A percentile compares a stretch with the other conserved stretches of the same genome.
phyloP scores from a whole-genome alignment of 208 protist species.

The Trypanosoma scelopori region DNA sequence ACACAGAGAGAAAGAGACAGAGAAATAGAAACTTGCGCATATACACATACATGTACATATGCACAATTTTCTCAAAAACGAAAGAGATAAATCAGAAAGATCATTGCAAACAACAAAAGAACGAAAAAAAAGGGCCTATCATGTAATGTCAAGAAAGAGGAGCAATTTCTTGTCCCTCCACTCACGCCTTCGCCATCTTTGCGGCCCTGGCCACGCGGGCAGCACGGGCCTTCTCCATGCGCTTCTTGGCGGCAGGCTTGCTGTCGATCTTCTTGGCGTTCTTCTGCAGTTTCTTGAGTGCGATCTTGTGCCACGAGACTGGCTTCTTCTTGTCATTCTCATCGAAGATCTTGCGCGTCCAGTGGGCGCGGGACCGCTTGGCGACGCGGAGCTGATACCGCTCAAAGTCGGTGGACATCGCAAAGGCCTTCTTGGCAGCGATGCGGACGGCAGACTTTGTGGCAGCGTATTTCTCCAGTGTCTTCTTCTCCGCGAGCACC shows the following conservation, averaged over 20 bases:
- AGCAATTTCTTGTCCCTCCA: neutral
- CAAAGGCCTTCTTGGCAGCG: slow-evolving; percentile 81
- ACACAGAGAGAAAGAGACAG: neutral
- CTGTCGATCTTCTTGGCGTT: slow-evolving; percentile 82
- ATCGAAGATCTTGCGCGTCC: slow-evolving; percentile 91
- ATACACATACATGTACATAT: slow-evolving; percentile 15
- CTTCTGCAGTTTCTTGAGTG: slow-evolving; percentile 86
- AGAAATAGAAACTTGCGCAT: too few species aligned
- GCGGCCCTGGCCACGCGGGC: slow-evolving; percentile 50
- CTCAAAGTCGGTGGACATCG: slow-evolving; percentile 87
- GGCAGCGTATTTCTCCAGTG: slow-evolving; percentile 83
- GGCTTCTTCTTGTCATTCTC: slow-evolving; percentile 86
- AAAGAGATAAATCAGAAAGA: neutral
- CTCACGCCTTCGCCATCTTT: slow-evolving; percentile 12
- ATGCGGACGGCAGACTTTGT: slow-evolving; percentile 79
- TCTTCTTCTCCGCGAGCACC: slow-evolving; percentile 62
- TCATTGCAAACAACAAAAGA: slow-evolving; percentile 4
- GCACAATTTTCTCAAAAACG: neutral
- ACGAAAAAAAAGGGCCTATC: slow-evolving; percentile 6
- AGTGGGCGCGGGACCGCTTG: slow-evolving; percentile 88
- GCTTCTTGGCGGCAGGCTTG: slow-evolving; percentile 74
- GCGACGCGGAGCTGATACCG: slow-evolving; percentile 91
- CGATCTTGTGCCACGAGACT: slow-evolving; percentile 89
- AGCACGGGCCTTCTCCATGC: slow-evolving; percentile 83
- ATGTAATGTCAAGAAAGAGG: slow-evolving; percentile 14